These are phyloP conservation scores for Scheffersomyces ergatensis DNA, from an alignment of 805 yeast genomes.

Conservation along the genomic window DNA sequence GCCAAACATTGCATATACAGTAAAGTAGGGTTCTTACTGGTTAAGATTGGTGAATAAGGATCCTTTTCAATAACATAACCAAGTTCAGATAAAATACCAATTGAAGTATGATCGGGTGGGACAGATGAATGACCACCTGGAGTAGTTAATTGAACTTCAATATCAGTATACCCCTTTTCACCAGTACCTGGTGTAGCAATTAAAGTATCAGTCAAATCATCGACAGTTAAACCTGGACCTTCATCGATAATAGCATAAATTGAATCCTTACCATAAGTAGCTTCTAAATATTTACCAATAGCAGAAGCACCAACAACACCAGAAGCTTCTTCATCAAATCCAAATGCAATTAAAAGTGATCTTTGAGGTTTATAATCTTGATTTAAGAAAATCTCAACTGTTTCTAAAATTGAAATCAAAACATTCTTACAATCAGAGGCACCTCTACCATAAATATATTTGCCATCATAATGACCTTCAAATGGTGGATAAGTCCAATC, in stretches of 20 bases:
- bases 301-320: conserved; percentile 62
- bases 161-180: conserved; percentile 51
- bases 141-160: conserved; percentile 47
- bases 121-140: conserved; percentile 78
- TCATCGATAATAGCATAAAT: conserved; percentile 69
- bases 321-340: conserved; percentile 76
- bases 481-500: conserved; percentile 72
- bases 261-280: conserved; percentile 58
- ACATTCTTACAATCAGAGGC: conserved; percentile 72
- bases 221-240: conserved; percentile 53
- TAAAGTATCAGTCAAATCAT: conserved; percentile 45
- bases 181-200: conserved; percentile 51
- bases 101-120: conserved; percentile 78
- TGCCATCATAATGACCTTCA: conserved; percentile 58
- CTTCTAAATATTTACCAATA: conserved; percentile 45
- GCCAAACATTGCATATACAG: conserved; percentile 64
- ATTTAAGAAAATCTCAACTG: conserved; percentile 55
- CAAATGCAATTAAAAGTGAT: conserved; percentile 62
- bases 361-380: conserved; percentile 58
- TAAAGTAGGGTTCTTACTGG: conserved; percentile 58
- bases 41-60: conserved; percentile 47
- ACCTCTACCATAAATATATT: conserved; percentile 74
- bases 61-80: conserved; percentile 55
- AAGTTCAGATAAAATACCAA: conserved; percentile 68
- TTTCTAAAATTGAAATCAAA: conserved; percentile 63